Percentiles rank a stretch among this genome's conserved stretches.
phyloP scores from a whole-genome alignment of 306 rosid species.

The Dalbergia oliveri region DNA sequence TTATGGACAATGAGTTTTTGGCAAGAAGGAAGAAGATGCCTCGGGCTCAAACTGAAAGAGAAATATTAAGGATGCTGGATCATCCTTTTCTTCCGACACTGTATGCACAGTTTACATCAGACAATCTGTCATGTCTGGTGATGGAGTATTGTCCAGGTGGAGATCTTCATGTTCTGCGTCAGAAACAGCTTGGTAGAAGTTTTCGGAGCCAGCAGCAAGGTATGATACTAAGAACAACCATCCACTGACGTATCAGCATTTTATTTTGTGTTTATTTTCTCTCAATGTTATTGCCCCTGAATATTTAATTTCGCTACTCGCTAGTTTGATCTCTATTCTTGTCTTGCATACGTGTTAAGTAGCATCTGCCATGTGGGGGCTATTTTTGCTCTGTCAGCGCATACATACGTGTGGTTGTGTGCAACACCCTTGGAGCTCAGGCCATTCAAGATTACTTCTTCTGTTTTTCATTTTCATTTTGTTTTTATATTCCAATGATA shows the following conservation, averaged over 20 bases:
- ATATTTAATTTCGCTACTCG: conserved; percentile 18
- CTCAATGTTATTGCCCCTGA: conserved; percentile 3
- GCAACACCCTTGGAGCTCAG: background rate
- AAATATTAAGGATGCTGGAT: conserved; percentile 94
- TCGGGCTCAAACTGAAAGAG: conserved; percentile 97
- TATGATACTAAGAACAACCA: conserved; percentile 47
- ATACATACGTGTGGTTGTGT: background rate
- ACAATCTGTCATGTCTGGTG: conserved; percentile 90
- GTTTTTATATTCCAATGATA: background rate
- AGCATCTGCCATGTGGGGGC: background rate
- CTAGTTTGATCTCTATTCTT: background rate
- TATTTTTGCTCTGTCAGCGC: background rate
- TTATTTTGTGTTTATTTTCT: conserved; percentile 24
- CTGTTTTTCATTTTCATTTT: background rate
- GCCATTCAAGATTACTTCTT: background rate
- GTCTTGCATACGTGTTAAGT: background rate
- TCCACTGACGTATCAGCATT: conserved; percentile 23
- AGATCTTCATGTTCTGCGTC: conserved; percentile 98
- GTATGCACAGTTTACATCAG: conserved; percentile 89
- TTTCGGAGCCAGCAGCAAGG: conserved; percentile 96
- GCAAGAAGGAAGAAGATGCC: conserved; percentile 98
- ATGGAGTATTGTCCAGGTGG: conserved; percentile 99
- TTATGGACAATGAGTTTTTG: conserved; percentile 97
- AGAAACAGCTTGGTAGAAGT: conserved; percentile 84
- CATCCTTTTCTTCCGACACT: conserved; percentile 99